Base-by-base conservation (phyloP, 495 filamentous ascomycete genomes). In the Amphirosellinia nigrospora region DNA sequence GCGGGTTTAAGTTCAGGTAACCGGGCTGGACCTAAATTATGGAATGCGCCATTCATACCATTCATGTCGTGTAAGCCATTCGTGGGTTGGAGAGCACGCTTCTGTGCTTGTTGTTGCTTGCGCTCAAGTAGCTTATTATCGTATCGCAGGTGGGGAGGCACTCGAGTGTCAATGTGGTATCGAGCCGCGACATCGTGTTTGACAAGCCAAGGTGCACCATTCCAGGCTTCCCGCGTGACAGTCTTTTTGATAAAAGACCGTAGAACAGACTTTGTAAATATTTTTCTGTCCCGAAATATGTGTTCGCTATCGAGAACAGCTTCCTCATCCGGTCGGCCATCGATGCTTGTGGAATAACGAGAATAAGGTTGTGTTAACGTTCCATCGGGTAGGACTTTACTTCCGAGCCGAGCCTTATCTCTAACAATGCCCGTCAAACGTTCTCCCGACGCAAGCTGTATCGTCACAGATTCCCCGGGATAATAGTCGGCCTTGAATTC, bases 161-260 rank as follows among this genome's bases (percentile, higher is more conserved):
- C 87, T 66, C 91, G 89, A 10, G 88, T 94, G 62, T 90, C 88
- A 72, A 99, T 96, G 68, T 91, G 91, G 73, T 94, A 97, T 71
- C 90, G 85, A 38, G 89, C 88, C 1, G 96, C 96, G 56, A 97
- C 88, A 59, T 92, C 88, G 23, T 91, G 86, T 80, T 97, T 98
- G 26, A 98, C 94, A 43, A 97, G 78, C 96, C 96, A 99, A 11
- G 96, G 96, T 0, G 96, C 96, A 5, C 95, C 94, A 52, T 87
- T 92, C 95, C 95, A 98, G 0, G 94, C 87, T 73, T 98, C 96
- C 68, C 94, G 85, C 15, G 90, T 93, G 16, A 97, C 91, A 8
- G 93, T 96, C 80, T 97, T 94, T 75, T 97, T 97, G 68, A 99
- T 93, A 70, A 98, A 98, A 3, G 93, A 92, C 36, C 94, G 90